Evolutionary conservation across 345 rosid genomes (phyloP).

Genomic region (Xanthoceras sorbifolium): DNA sequence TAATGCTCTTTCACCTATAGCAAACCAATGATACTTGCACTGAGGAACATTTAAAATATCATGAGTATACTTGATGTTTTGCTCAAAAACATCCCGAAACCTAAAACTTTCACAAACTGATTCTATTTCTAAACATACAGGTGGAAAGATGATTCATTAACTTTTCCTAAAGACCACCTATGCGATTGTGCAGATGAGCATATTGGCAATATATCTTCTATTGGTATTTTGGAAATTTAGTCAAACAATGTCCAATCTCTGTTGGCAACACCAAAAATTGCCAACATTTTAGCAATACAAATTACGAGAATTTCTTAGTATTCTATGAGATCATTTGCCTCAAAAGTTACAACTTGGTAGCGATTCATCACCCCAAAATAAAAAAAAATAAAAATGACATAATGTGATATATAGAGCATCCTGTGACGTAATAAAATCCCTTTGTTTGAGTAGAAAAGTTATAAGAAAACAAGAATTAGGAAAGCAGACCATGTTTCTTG

Average conservation of each 20-base stretch:
- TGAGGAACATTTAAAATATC: not conserved
- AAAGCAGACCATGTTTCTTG: not conserved
- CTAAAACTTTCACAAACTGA: not conserved
- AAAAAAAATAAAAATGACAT: not conserved
- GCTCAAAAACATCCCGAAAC: not conserved
- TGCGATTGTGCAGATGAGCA: not conserved
- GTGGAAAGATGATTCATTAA: not conserved
- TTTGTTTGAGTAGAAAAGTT: not conserved
- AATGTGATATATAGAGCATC: not conserved
- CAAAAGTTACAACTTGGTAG: not conserved
- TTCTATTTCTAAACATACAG: slow-evolving; percentile 3
- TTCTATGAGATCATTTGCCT: not conserved
- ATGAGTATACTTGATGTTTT: not conserved
- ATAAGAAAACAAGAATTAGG: not conserved
- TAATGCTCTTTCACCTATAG: not conserved
- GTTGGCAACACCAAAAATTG: not conserved
- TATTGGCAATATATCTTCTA: not conserved
- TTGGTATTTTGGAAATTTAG: not conserved
- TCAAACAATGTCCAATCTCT: not conserved
- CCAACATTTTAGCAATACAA: not conserved
- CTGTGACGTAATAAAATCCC: not conserved
- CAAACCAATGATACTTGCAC: not conserved
- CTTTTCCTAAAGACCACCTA: not conserved
- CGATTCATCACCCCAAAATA: not conserved
- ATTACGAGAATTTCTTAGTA: not conserved